phyloP scores from a whole-genome alignment of 768 basidiomycete species.

The Lentinula boryana region DNA sequence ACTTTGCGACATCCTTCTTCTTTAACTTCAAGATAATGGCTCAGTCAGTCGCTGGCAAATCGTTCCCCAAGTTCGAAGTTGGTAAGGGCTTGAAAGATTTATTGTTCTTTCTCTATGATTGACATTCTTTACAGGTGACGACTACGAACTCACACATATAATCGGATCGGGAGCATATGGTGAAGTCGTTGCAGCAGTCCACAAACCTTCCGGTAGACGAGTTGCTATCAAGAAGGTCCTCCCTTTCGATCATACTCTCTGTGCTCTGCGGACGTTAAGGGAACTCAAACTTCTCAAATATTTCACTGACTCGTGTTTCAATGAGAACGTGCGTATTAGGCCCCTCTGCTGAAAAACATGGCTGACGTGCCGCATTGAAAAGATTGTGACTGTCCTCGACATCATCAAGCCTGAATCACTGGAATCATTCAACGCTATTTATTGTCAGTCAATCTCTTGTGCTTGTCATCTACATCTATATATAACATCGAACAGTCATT shows the following conservation, averaged over 20 bases:
- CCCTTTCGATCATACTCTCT: slow-evolving; percentile 94
- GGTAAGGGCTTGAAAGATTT: not conserved
- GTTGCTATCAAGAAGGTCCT: slow-evolving; percentile 98
- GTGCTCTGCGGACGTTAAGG: slow-evolving; percentile 81
- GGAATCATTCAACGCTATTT: slow-evolving; percentile 83
- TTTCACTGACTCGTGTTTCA: slow-evolving; percentile 81
- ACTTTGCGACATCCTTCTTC: not conserved
- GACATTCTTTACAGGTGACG: slow-evolving; percentile 40
- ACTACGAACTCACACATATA: slow-evolving; percentile 81
- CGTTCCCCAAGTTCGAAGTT: slow-evolving; percentile 1
- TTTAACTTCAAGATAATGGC: not conserved
- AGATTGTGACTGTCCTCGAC: slow-evolving; percentile 89
- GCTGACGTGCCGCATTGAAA: slow-evolving; percentile 8
- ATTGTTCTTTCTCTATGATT: not conserved
- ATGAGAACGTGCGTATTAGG: slow-evolving; percentile 63
- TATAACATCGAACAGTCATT: slow-evolving; percentile 49
- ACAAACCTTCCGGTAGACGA: slow-evolving; percentile 79
- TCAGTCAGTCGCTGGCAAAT: not conserved
- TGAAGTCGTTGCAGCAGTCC: slow-evolving; percentile 90
- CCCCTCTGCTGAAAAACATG: not conserved
- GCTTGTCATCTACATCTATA: not conserved
- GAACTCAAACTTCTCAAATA: slow-evolving; percentile 83
- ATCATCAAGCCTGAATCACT: slow-evolving; percentile 80
- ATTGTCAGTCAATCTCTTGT: slow-evolving; percentile 38
- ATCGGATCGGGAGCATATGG: slow-evolving; percentile 93